Evolutionary conservation across 2,329 filamentous ascomycete species (phyloP), one percentile per base, ranked within the genome.

Genomic region (Neonectria faginata): DNA sequence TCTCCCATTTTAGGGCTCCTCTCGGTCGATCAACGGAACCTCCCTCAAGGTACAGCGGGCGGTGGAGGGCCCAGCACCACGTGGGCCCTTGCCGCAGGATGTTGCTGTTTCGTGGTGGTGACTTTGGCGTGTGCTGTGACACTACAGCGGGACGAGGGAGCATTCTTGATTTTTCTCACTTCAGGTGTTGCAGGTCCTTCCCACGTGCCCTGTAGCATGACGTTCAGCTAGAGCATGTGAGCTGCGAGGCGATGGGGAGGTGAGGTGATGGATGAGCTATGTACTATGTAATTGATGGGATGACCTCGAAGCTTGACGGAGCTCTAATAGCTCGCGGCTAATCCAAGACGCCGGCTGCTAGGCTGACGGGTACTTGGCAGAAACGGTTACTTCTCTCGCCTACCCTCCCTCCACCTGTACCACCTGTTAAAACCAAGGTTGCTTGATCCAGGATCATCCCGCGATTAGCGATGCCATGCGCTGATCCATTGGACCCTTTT

Each of bases 381-480:
- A n/a, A 50, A 50, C 25, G 10, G 48, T 33, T 33, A 31, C 29
- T 31, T 51, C 45, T 51, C 27, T 18, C 27, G 29, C 16, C 47
- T 51, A 31, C 25, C 25, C 10, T 25, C 25, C 25, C 25, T 8
- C 16, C 36, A 39, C 5, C 14, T 39, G 36, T n/a, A 39, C 5
- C 36, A 39, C 36, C 14, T 8, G 36, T 39, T 39, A 39, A 45
- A 45, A 22, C 10, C 44, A 47, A 47, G 44, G n/a, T 50, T 11
- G 22, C 44, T 48, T 20, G 45, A 29, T 54, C 64, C 52, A 64
- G 56, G 63, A 59, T 57, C 59, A 70, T 70, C 63, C 67, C 67
- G 70, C 70, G 67, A 64, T 73, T 73, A 62, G 70, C 70, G 68
- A 73, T 73, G 60, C 36, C 69, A 65, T 60, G 60, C 67, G 65